These are phyloP conservation scores for Orbilia oligospora DNA, from an alignment of 2,329 filamentous ascomycete species.

Conservation along the genomic window DNA sequence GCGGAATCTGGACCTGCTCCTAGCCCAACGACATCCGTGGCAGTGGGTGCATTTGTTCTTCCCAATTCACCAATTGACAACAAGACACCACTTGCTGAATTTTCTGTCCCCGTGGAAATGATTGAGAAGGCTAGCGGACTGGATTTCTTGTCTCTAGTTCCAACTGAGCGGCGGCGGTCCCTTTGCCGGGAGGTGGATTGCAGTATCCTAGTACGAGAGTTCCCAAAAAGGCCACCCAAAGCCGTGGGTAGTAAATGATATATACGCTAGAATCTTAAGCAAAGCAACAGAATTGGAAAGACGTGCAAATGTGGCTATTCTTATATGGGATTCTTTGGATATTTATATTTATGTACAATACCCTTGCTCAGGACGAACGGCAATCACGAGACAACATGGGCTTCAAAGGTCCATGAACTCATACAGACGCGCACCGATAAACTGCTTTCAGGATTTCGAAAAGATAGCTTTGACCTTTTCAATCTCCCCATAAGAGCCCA, in stretches of 20 bases:
- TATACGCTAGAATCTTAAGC: background rate
- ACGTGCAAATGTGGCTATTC: background rate
- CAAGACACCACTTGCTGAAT: conserved; percentile 86
- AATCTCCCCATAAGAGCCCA: conserved; percentile 94
- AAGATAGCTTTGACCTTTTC: conserved; percentile 93
- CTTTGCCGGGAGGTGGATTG: conserved; percentile 91
- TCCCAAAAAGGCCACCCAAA: conserved; percentile 68
- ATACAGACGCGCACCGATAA: background rate
- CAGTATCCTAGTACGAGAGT: conserved; percentile 86
- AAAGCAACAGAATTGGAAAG: background rate
- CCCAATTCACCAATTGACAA: conserved; percentile 93
- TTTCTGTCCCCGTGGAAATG: conserved; percentile 93
- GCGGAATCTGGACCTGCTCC: conserved; percentile 75
- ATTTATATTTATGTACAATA: conserved; percentile 9
- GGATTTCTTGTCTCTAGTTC: conserved; percentile 88
- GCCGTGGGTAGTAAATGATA: conserved; percentile 10
- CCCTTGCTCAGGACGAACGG: background rate
- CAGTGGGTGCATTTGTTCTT: conserved; percentile 92
- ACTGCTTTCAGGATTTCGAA: conserved; percentile 71
- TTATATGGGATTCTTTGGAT: too few species aligned
- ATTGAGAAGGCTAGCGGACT: conserved; percentile 92
- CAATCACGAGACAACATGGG: background rate
- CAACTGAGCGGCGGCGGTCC: conserved; percentile 79
- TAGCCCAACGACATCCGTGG: conserved; percentile 76
- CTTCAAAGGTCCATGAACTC: background rate